phyloP scores from a whole-genome alignment of 805 yeast species.

The Candida endomychidarum region DNA sequence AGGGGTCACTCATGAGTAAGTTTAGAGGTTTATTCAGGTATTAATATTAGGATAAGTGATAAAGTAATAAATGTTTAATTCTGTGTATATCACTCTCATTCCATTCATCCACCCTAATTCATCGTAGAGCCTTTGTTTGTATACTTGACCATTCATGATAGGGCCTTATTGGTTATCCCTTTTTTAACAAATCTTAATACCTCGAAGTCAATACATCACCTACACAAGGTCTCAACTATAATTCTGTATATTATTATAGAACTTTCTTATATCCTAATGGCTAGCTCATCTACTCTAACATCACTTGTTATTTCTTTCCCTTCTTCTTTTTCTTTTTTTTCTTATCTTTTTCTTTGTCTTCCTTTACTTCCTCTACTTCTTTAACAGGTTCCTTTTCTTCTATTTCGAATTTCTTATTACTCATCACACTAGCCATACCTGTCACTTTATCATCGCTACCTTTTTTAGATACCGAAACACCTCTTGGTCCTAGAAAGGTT shows the following conservation, averaged over 20 bases:
- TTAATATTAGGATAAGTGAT: slow-evolving; percentile 19
- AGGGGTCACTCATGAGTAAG: slow-evolving; percentile 20
- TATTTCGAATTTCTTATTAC: slow-evolving; percentile 31
- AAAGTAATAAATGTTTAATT: slow-evolving; percentile 6
- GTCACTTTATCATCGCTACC: slow-evolving; percentile 19
- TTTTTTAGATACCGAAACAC: slow-evolving; percentile 33
- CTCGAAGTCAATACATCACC: too few species aligned
- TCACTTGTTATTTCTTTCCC: slow-evolving; percentile 22
- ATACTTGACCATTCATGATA: too few species aligned
- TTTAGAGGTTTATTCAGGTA: slow-evolving; percentile 34
- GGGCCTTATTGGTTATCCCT: too few species aligned
- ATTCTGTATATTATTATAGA: too few species aligned
- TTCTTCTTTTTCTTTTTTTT: slow-evolving; percentile 33
- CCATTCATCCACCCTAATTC: too few species aligned
- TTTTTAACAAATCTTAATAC: too few species aligned
- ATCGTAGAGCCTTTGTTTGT: too few species aligned
- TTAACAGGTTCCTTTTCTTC: slow-evolving; percentile 11
- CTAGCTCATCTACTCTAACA: too few species aligned
- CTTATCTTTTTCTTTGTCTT: slow-evolving; percentile 15
- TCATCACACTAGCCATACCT: slow-evolving; percentile 44
- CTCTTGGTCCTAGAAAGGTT: slow-evolving; percentile 71
- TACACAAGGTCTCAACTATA: too few species aligned
- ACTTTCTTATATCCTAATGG: too few species aligned
- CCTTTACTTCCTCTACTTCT: slow-evolving; percentile 9
- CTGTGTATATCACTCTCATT: too few species aligned